Evolutionary conservation across 768 basidiomycete genomes (phyloP).

Genomic region (Auriscalpium orientale): DNA sequence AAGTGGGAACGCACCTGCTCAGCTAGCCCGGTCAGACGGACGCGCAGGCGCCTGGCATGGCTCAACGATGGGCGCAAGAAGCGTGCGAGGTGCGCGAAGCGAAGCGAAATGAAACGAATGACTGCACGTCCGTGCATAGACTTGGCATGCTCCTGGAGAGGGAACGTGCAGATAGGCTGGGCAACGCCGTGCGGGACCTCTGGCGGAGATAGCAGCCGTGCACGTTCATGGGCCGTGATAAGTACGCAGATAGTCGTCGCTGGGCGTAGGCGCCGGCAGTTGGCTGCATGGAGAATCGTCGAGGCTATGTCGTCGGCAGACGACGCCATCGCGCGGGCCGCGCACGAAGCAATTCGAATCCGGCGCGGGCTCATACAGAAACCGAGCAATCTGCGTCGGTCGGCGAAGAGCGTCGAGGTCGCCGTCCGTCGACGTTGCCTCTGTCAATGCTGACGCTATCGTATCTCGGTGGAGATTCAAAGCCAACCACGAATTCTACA

Average conservation of each 20-base stretch:
- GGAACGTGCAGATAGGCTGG: not conserved
- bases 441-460: too few relatives aligned
- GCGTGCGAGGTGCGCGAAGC: not conserved
- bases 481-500: too few relatives aligned
- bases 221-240: not conserved
- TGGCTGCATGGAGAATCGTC: conserved; percentile 11
- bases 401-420: too few relatives aligned
- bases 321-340: too few relatives aligned
- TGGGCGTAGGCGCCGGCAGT: not conserved
- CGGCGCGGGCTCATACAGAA: too few relatives aligned
- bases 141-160: not conserved
- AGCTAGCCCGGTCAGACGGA: too few relatives aligned
- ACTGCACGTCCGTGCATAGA: not conserved
- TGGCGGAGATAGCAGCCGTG: not conserved
- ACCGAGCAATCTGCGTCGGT: too few relatives aligned
- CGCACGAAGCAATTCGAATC: too few relatives aligned
- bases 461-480: too few relatives aligned
- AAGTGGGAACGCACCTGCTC: too few relatives aligned
- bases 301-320: conserved; percentile 6
- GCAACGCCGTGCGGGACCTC: not conserved
- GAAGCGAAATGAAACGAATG: not conserved
- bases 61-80: not conserved
- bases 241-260: not conserved
- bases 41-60: too few relatives aligned
- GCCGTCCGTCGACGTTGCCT: too few relatives aligned